Evolutionary conservation across 1,284 basidiomycete genomes (phyloP).

Genomic region (Rhodotorula mucilaginosa): DNA sequence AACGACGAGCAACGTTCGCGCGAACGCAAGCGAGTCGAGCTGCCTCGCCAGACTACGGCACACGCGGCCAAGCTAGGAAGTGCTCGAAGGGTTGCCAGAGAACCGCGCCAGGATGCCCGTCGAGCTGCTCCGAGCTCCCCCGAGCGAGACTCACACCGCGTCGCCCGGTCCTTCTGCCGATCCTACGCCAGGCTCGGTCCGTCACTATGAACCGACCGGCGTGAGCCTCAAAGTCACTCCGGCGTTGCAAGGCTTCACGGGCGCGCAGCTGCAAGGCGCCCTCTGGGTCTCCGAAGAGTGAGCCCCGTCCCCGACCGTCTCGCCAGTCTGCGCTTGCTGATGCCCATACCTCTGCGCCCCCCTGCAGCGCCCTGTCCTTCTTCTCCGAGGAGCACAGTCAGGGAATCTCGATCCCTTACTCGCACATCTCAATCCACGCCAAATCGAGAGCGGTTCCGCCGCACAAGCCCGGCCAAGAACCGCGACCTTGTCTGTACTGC

Average conservation of each 20-base stretch:
- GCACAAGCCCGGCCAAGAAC: not conserved
- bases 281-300: not conserved
- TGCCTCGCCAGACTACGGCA: too few relatives aligned
- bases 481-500: not conserved
- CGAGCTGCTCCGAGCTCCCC: too few relatives aligned
- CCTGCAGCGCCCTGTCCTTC: not conserved
- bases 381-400: not conserved
- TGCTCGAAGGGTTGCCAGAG: too few relatives aligned
- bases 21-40: too few relatives aligned
- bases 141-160: too few relatives aligned
- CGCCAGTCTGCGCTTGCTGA: not conserved
- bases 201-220: not conserved
- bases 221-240: not conserved
- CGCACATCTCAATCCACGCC: constrained; percentile 4
- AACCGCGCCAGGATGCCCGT: too few relatives aligned
- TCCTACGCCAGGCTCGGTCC: not conserved
- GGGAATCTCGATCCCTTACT: not conserved
- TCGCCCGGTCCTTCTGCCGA: too few relatives aligned
- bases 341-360: not conserved
- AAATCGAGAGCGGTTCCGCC: not conserved
- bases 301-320: not conserved
- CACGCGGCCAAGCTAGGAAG: too few relatives aligned
- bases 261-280: not conserved
- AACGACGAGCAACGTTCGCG: too few relatives aligned
- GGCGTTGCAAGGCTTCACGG: not conserved